A percentile compares a stretch with the other conserved stretches of the same genome.
Conservation (phyloP, 1,139 yeast genomes). For the Kodamaea sp. region DNA sequence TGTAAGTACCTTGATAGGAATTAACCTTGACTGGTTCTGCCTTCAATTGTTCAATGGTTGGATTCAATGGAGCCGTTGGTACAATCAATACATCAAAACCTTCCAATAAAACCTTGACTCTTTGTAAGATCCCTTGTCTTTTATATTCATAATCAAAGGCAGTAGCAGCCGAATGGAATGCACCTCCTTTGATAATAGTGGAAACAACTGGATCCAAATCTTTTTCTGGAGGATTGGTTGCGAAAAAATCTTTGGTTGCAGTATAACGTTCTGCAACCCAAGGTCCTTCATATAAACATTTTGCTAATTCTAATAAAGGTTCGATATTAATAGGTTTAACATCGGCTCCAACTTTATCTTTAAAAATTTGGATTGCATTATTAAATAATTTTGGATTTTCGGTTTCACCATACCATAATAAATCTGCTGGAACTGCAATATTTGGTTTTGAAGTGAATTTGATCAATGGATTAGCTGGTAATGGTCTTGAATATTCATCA, state of each 20-base stretch:
- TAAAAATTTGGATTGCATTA: conserved; percentile 56
- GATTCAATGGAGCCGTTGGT: conserved; percentile 93
- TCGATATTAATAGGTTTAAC: conserved; percentile 64
- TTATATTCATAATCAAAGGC: conserved; percentile 81
- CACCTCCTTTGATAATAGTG: conserved; percentile 73
- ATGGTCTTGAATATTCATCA: conserved; percentile 75
- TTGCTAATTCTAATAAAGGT: conserved; percentile 77
- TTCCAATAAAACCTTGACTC: conserved; percentile 51
- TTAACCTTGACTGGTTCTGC: conserved; percentile 80
- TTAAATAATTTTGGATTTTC: conserved; percentile 70
- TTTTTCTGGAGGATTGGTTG: conserved; percentile 66
- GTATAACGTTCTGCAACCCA: conserved; percentile 97
- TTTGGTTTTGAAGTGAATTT: conserved; percentile 57
- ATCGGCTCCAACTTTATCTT: conserved; percentile 51
- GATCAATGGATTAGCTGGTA: conserved; percentile 64
- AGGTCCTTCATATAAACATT: conserved; percentile 92
- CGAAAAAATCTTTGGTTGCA: conserved; percentile 71
- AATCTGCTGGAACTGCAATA: conserved; percentile 69
- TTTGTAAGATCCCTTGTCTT: conserved; percentile 70
- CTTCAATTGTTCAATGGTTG: conserved; percentile 67
- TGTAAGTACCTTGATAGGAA: conserved; percentile 93
- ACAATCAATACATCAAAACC: conserved; percentile 74
- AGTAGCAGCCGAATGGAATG: conserved; percentile 72
- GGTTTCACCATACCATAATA: conserved; percentile 76
- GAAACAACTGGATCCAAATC: conserved; percentile 82